phyloP scores from a whole-genome alignment of 306 rosid species.

The Quercus glauca region DNA sequence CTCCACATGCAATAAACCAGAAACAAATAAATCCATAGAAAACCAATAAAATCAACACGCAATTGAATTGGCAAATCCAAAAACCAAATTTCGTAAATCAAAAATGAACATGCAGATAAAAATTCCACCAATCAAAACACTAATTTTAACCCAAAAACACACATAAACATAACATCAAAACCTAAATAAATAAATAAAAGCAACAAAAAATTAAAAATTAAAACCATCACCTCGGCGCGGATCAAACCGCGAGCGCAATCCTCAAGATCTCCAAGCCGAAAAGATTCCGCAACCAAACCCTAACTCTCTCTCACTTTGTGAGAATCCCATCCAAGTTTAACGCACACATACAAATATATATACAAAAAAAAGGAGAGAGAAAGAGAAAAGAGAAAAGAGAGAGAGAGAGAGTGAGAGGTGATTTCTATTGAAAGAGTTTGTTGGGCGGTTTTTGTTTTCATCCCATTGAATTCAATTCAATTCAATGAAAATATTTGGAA shows the following conservation, averaged over 20 bases:
- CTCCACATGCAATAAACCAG: too few species aligned
- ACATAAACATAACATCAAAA: neutral
- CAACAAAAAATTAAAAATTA: too few species aligned
- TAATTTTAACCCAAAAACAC: neutral
- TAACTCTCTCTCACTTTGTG: neutral
- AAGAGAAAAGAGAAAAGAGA: neutral
- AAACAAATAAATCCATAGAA: neutral
- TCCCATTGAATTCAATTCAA: neutral
- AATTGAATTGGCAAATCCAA: neutral
- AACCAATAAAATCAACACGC: neutral
- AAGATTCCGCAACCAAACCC: neutral
- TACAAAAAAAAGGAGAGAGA: neutral
- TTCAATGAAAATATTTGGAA: neutral
- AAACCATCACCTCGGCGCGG: neutral
- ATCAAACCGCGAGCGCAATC: neutral
- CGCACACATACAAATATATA: neutral
- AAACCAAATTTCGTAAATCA: neutral
- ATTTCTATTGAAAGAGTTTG: neutral
- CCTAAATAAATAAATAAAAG: neutral
- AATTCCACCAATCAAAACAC: neutral
- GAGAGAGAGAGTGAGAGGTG: neutral
- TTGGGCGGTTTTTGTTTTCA: constrained; percentile 1
- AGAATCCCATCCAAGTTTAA: neutral
- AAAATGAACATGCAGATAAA: neutral
- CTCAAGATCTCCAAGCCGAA: neutral